phyloP scores from a whole-genome alignment of 176 grass and related monocot species.

The Juncus inflexus region DNA sequence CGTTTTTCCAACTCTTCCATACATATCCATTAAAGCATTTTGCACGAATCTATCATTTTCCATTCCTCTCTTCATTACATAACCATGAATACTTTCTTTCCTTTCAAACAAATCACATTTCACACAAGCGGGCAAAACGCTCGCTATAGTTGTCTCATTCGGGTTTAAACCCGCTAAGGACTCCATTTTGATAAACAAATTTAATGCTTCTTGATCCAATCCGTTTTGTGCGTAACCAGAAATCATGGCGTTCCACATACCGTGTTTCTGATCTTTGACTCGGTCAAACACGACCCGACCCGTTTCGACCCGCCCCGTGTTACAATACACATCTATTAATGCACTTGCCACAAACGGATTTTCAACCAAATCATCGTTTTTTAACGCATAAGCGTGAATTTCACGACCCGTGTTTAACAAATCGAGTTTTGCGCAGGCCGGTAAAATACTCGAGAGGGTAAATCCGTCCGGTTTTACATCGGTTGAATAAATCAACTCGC shows the following conservation, averaged over 20 bases:
- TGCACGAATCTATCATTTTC: constrained; percentile 74
- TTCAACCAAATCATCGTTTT: constrained; percentile 42
- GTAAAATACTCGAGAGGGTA: constrained; percentile 67
- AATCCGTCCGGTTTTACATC: constrained; percentile 58
- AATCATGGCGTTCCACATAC: constrained; percentile 92
- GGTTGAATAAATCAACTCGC: constrained; percentile 49
- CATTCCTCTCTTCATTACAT: constrained; percentile 78
- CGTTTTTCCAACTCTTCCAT: constrained; percentile 70
- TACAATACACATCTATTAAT: constrained; percentile 89
- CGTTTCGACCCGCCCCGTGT: constrained; percentile 39
- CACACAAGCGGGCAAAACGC: constrained; percentile 63
- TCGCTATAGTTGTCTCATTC: constrained; percentile 80
- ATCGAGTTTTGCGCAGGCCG: constrained; percentile 57
- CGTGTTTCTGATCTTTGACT: constrained; percentile 43
- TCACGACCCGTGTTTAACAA: constrained; percentile 48
- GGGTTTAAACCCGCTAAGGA: constrained; percentile 41
- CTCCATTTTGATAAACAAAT: constrained; percentile 68
- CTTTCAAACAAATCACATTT: constrained; percentile 49
- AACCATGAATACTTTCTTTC: constrained; percentile 80
- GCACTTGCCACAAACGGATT: constrained; percentile 84
- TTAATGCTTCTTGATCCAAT: constrained; percentile 59
- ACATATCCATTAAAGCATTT: constrained; percentile 98
- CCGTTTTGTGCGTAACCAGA: constrained; percentile 77
- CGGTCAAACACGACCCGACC: constrained; percentile 53
- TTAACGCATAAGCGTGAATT: constrained; percentile 62